phyloP scores from a whole-genome alignment of 106 monocot genomes.

The Dendrobium chrysotoxum region DNA sequence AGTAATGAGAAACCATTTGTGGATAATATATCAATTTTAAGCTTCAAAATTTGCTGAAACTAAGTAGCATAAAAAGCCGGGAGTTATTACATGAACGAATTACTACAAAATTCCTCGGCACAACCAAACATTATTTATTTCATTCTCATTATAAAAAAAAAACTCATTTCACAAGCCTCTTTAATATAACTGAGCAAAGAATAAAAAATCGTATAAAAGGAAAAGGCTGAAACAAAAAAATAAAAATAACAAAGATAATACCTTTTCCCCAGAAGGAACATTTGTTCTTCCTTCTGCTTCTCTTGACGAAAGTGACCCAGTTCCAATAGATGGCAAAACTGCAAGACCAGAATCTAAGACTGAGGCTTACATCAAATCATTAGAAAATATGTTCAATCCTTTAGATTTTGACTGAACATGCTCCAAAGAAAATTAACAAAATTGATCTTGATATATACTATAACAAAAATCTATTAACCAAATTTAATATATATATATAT shows the following conservation, averaged over 20 bases:
- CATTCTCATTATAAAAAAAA: neutral
- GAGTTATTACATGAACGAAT: neutral
- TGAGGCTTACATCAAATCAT: neutral
- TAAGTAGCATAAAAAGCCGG: neutral
- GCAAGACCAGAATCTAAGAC: slow-evolving; percentile 13
- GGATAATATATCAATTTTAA: neutral
- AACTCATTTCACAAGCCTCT: neutral
- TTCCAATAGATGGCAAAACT: slow-evolving; percentile 89
- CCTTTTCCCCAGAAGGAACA: slow-evolving; percentile 74
- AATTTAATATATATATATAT: neutral
- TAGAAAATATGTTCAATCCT: neutral
- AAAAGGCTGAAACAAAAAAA: neutral
- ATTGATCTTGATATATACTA: neutral
- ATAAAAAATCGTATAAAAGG: neutral
- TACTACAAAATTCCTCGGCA: neutral
- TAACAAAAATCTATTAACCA: neutral
- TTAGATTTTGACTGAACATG: neutral
- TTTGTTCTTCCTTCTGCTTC: slow-evolving; percentile 96
- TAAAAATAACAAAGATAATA: slow-evolving; percentile 8
- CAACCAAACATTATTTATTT: neutral
- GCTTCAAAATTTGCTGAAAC: no score
- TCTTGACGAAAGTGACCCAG: slow-evolving; percentile 82
- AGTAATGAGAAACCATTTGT: neutral
- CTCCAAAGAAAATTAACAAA: neutral
- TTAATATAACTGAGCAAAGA: neutral